Base-by-base conservation (phyloP, 2,329 filamentous ascomycete genomes). In the Cercospora sp. region DNA sequence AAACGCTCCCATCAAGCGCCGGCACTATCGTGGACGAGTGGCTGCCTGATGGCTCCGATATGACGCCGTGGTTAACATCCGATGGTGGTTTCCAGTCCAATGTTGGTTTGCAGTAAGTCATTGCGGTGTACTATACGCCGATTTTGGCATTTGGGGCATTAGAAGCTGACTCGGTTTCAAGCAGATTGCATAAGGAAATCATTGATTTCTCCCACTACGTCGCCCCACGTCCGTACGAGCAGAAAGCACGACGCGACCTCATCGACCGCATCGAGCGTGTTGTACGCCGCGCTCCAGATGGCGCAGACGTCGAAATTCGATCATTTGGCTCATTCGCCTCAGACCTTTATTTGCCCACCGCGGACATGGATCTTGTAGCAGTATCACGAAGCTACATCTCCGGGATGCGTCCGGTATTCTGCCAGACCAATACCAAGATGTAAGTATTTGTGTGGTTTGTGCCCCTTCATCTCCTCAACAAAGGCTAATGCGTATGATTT, bases 281-380 rank as follows among this genome's bases (percentile, higher is more conserved):
- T 2, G 84, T 96, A 75, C 84, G 83, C 67, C 82, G 78, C 13
- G 69, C 62, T 40, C 16, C 62, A 40, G 57, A 51, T 26, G 48
- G 64, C 6, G 23, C 23, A 20, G 90, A 88, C 73, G 80, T 82
- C 12, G 86, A 88, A 58, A 88, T 89, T 10, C 84, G 89, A 60
- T 83, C 97, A 7, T 99, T 99, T 78, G 95, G 95, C n/a, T 98
- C 95, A 0, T 99, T 94, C 79, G 94, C 93, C 73, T 93, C 93
- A 3, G 93, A 76, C 8, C 75, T 87, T 6, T 92, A 91, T 76
- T 82, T 92, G 9, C 90, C 90, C 6, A 89, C 91, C 1, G 93
- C 92, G 16, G 95, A 99, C 77, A 97, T 99, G 89, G 95, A 99
- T 77, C 84, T 99, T 59, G 95, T 97, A 2, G 86, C 95, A 63